Conservation (phyloP, 2,329 filamentous ascomycete genomes). For the Pseudopyrenochaeta lycopersici region DNA sequence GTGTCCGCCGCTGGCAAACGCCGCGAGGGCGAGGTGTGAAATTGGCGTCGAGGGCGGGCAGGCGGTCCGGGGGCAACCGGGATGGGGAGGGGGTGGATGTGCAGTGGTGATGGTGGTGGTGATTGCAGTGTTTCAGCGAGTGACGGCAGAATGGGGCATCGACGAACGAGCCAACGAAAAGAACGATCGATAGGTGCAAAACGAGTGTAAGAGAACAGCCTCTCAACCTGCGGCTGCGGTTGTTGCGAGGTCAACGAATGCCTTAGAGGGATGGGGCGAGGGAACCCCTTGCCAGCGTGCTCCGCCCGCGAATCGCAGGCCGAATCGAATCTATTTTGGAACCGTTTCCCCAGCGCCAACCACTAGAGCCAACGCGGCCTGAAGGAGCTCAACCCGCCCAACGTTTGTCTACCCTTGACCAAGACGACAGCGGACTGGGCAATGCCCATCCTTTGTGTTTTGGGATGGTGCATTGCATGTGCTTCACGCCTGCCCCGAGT, state of each 20-base stretch:
- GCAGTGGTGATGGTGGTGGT: conserved; percentile 4
- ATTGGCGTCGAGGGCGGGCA: conserved; percentile 4
- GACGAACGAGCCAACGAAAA: conserved; percentile 16
- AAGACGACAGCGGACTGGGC: background rate
- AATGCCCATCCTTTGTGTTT: background rate
- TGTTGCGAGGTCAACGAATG: conserved; percentile 39
- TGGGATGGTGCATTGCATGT: background rate
- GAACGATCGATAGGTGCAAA: conserved; percentile 32
- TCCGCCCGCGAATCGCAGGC: conserved; percentile 13
- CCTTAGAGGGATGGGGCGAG: conserved; percentile 15
- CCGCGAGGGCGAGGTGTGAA: background rate
- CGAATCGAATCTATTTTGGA: conserved; percentile 23
- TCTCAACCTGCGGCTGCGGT: conserved; percentile 10
- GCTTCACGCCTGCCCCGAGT: background rate
- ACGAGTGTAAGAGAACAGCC: conserved; percentile 12
- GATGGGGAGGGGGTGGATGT: background rate
- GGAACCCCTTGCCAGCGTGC: conserved; percentile 12
- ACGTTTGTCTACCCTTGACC: background rate
- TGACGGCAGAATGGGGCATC: conserved; percentile 30
- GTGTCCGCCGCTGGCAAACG: background rate
- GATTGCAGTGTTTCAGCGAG: conserved; percentile 35
- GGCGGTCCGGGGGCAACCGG: conserved; percentile 1
- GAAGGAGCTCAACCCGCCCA: background rate
- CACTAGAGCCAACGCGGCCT: conserved; percentile 16
- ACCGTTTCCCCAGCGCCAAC: conserved; percentile 10